Base-by-base conservation (phyloP, 139 green algal species). In the Coelastrella sp. region DNA sequence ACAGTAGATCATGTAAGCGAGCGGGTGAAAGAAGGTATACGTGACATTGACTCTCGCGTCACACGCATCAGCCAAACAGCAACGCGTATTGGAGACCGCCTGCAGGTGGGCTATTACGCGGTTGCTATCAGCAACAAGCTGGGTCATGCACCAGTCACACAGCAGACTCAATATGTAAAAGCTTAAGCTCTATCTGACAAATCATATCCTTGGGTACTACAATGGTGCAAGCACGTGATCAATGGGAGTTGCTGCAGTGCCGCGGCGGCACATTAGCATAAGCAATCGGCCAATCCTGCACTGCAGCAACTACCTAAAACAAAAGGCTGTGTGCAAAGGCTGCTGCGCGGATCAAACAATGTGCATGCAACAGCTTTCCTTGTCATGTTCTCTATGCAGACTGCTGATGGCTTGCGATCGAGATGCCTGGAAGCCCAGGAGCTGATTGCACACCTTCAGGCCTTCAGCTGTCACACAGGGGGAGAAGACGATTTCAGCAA, bases 21-120 rank as follows among this genome's bases (percentile, higher is more conserved):
- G 35, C 84, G 89, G 8, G 85, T 90, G 57, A 93, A 93, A 80
- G 82, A 73, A 5, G 25, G 78, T 12, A 94, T 96, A 76, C 65
- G 85, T 8, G 82, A 93, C 78, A 90, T 96, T 72, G 93, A 96
- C 79, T 63, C 56, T 4, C 90, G 90, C 35, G 92, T 95, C 82
- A 88, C 84, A 19, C 76, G 78, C 8, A 82, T 93, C 35, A 92
- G 87, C 65, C 93, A 95, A 83, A 91, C 92, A 56, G 92, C 93
- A 73, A 94, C 94, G 57, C 93, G 91, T 19, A 89, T 95, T 7
- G 94, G 93, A 4, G 92, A 96, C 61, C 82, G 93, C 10, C 78
- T 96, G 78, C 86, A 90, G 86, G 86, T 90, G 75, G 20, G 83
- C 17, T 63, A 17, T 10, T 24, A 10, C 14, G 68, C 68, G n/a